Evolutionary conservation across 768 basidiomycete species (phyloP), one percentile per base, ranked within the genome.

Genomic region (Cyclocybe cylindracea): DNA sequence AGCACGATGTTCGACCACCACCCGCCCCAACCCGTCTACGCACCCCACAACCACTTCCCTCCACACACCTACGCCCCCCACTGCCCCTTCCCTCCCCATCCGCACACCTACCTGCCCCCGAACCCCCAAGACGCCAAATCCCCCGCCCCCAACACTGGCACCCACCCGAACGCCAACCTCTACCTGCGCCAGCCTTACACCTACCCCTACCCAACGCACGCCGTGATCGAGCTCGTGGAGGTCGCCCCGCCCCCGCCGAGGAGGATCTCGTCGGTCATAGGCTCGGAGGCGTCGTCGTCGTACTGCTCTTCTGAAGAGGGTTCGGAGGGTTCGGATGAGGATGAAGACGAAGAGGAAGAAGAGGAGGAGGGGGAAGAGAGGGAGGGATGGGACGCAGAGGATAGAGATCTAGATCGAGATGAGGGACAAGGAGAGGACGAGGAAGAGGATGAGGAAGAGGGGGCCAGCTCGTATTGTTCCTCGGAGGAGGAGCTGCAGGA

Each of bases 181-280:
- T 72, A 74, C 67, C 63, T 77, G 56, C 66, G 73, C 59, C 74
- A 80, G 51, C 79, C 76, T 54, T 74, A 80, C 44, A 70, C 81
- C 61, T 72, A 74, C 67, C 62, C 77, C 56, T 66, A 73, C 59
- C 74, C 79, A 51, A 79, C 76, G 1, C 76, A 79, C 64, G 80
- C 85, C 64, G 83, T 88, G 71, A 89, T 90, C 46, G 82, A 89
- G 70, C 87, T 89, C 67, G 82, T 83, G 44, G 87, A 89, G 61
- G 83, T 78, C 7, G 65, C 80, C 0, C 77, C 86, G 1, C 86
- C 86, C 0, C 82, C 86, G 2, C 78, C 76, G 10, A 70, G 74
- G 37, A 70, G 61, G 44, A 68, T 76, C 39, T 66, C 71, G 42
- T 78, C 68, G 54, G 70, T 69, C 50, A 65, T 72, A 39, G 68